Percentiles rank a stretch among this genome's conserved stretches.
phyloP scores from a whole-genome alignment of 2,329 filamentous ascomycete genomes.

The Colletotrichum sp. region DNA sequence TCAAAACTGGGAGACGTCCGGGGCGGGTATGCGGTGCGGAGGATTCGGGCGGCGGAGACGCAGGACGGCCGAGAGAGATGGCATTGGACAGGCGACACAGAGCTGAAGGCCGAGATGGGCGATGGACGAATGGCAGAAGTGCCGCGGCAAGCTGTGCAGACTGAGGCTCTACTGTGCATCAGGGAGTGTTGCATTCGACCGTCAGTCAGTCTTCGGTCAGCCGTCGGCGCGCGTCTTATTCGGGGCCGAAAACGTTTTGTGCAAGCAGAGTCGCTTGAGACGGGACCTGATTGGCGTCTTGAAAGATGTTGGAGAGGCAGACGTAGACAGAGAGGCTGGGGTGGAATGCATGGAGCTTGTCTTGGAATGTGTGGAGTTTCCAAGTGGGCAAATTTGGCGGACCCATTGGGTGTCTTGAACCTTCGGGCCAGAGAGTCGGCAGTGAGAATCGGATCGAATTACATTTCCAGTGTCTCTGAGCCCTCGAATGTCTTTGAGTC shows the following conservation, averaged over 20 bases:
- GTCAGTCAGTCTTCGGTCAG: neutral
- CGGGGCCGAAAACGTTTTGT: neutral
- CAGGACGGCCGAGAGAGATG: neutral
- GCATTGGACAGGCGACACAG: neutral
- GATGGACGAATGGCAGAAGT: neutral
- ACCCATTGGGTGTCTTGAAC: neutral
- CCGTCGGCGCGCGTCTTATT: neutral
- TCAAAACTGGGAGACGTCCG: neutral
- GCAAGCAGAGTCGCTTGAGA: neutral
- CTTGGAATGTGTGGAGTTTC: neutral
- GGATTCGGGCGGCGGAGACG: neutral
- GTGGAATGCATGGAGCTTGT: neutral
- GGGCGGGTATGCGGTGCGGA: neutral
- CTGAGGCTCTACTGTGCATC: neutral
- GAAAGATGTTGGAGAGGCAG: neutral
- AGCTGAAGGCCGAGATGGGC: neutral
- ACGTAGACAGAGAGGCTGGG: neutral
- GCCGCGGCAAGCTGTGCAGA: neutral
- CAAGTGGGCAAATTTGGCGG: neutral
- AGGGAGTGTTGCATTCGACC: neutral
- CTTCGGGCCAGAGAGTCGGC: conserved; percentile 9
- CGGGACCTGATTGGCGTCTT: neutral
- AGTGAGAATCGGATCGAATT: neutral
- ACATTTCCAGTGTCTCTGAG: neutral
- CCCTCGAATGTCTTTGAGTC: neutral